phyloP scores from a whole-genome alignment of 805 yeast species.

The Nakazawaea ernobii region DNA sequence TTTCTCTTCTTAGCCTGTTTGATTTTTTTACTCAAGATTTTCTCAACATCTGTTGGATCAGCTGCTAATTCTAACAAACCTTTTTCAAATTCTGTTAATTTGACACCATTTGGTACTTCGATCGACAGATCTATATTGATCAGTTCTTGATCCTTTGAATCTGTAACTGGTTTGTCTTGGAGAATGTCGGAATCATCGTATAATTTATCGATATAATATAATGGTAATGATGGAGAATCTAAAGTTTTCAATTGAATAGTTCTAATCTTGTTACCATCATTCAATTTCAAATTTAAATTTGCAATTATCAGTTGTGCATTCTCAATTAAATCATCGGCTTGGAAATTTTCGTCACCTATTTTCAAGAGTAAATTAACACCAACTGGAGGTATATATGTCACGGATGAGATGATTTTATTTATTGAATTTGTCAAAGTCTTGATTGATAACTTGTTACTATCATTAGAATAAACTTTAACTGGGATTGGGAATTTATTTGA shows the following conservation, averaged over 20 bases:
- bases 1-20: slow-evolving; percentile 26
- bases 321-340: slow-evolving; percentile 44
- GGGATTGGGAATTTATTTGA: slow-evolving; percentile 63
- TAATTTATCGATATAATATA: slow-evolving; percentile 60
- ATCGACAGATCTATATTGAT: slow-evolving; percentile 13
- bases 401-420: slow-evolving; percentile 48
- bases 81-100: slow-evolving; percentile 58
- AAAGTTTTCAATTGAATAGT: slow-evolving; percentile 60
- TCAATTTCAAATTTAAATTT: slow-evolving; percentile 37
- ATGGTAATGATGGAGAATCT: slow-evolving; percentile 78
- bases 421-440: slow-evolving; percentile 54
- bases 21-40: slow-evolving; percentile 54
- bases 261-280: slow-evolving; percentile 38
- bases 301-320: slow-evolving; percentile 54
- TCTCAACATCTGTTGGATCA: slow-evolving; percentile 61
- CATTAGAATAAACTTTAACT: slow-evolving; percentile 34
- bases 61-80: slow-evolving; percentile 79
- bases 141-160: slow-evolving; percentile 18
- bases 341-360: slow-evolving; percentile 52
- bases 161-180: slow-evolving; percentile 22
- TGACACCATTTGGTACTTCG: slow-evolving; percentile 31
- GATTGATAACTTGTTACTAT: slow-evolving; percentile 42
- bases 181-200: slow-evolving; percentile 44
- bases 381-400: slow-evolving; percentile 64
- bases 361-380: slow-evolving; percentile 63